phyloP scores from a whole-genome alignment of 2,329 filamentous ascomycete species.

The Mycosphaerella sp. region DNA sequence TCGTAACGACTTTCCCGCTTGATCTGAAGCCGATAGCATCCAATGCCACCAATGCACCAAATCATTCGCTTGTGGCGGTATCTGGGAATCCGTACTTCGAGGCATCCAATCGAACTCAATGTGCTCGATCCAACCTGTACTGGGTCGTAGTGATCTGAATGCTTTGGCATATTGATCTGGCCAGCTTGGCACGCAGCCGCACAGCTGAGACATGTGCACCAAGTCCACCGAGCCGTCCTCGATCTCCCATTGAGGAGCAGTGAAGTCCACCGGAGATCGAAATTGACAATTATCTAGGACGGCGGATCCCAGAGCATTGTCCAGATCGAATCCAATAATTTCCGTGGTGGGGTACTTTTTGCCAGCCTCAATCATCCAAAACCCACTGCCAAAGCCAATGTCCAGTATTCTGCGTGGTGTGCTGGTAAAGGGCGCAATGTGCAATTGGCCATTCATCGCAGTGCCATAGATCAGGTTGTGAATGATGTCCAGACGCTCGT shows the following conservation, averaged over 20 bases:
- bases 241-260: constrained; percentile 68
- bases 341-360: constrained; percentile 45
- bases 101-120: constrained; percentile 82
- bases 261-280: constrained; percentile 54
- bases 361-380: constrained; percentile 84
- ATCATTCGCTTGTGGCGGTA: constrained; percentile 50
- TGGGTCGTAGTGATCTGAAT: constrained; percentile 64
- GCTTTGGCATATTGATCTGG: constrained; percentile 62
- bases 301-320: constrained; percentile 13
- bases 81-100: constrained; percentile 53
- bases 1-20: constrained; percentile 57
- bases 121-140: constrained; percentile 72
- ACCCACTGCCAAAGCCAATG: constrained; percentile 79
- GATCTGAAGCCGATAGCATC: constrained; percentile 57
- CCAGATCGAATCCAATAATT: constrained; percentile 27
- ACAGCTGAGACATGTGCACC: constrained; percentile 73
- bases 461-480: constrained; percentile 21
- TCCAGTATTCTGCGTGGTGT: constrained; percentile 50
- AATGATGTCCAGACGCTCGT: constrained; percentile 23
- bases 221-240: constrained; percentile 69
- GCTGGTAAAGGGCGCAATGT: constrained; percentile 34
- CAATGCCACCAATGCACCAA: constrained; percentile 60
- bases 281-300: constrained; percentile 16
- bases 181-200: constrained; percentile 74
- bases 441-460: constrained; percentile 35